Evolutionary conservation across 2,329 filamentous ascomycete genomes (phyloP).

Genomic region (Cercospora sp.): DNA sequence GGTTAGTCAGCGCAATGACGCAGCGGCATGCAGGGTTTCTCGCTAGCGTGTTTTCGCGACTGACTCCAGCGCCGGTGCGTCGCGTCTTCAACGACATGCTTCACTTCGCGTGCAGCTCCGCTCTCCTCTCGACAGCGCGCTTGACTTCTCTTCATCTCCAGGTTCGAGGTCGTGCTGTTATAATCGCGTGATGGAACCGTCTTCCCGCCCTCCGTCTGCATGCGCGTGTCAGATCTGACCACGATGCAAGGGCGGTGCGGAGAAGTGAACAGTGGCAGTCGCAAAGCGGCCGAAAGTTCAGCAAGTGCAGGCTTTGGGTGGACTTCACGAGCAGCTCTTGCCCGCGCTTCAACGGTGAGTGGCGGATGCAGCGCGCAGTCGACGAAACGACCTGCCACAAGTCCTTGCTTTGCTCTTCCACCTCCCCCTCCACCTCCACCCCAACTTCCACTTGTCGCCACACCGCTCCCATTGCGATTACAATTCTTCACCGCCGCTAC

Average conservation of each 20-base stretch:
- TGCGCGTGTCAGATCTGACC: neutral
- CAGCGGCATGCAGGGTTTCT: neutral
- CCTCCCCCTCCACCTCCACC: neutral
- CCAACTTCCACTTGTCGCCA: neutral
- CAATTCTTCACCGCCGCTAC: neutral
- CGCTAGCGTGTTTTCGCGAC: conserved; percentile 1
- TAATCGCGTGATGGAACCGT: neutral
- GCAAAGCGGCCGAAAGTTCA: neutral
- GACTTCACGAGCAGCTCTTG: conserved; percentile 4
- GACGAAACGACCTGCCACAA: neutral
- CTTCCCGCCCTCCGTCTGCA: neutral
- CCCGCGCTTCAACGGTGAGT: neutral
- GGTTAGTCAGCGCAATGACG: conserved; percentile 5
- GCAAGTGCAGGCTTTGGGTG: neutral
- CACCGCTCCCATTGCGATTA: neutral
- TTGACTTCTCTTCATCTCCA: neutral
- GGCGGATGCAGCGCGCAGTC: neutral
- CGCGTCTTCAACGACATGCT: neutral
- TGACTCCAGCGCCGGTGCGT: neutral
- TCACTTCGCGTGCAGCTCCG: neutral
- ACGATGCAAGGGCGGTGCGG: neutral
- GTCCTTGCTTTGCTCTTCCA: neutral
- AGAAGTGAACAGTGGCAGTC: neutral
- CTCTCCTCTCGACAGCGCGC: neutral
- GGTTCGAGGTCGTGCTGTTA: too few species aligned